These are phyloP conservation scores for Microcera coccophila DNA, from an alignment of 2,329 filamentous ascomycete genomes.

Conservation along the genomic window DNA sequence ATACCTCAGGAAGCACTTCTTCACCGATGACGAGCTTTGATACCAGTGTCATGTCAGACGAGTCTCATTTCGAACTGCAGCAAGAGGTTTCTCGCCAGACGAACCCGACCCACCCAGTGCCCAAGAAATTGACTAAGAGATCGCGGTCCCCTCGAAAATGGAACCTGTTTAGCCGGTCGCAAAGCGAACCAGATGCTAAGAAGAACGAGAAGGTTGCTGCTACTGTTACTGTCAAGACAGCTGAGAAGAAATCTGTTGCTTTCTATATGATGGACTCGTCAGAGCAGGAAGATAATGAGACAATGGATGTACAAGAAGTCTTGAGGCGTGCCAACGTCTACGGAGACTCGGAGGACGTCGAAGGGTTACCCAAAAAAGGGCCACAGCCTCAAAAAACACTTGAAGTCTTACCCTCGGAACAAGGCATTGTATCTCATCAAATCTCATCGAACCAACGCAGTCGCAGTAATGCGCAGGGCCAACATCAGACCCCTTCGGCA, in stretches of 20 bases:
- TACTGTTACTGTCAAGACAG: constrained; percentile 47
- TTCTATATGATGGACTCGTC: constrained; percentile 62
- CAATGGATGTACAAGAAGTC: constrained; percentile 40
- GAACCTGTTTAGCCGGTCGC: constrained; percentile 59
- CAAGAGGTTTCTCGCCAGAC: constrained; percentile 33
- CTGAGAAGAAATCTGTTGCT: constrained; percentile 50
- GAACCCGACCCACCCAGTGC: constrained; percentile 24
- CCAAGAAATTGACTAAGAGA: constrained; percentile 56
- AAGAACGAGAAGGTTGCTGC: constrained; percentile 43
- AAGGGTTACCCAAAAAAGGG: constrained; percentile 11
- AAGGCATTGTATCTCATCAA: not conserved
- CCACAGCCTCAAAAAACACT: constrained; percentile 8
- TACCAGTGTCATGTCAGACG: constrained; percentile 55
- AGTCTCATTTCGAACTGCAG: constrained; percentile 45
- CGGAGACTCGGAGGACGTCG: constrained; percentile 17
- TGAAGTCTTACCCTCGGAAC: constrained; percentile 12
- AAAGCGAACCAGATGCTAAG: constrained; percentile 40
- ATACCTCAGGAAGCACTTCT: constrained; percentile 41
- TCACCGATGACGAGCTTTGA: constrained; percentile 55
- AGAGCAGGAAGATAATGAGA: constrained; percentile 49
- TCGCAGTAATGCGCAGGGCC: not conserved
- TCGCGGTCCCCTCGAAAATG: constrained; percentile 56
- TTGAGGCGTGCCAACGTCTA: constrained; percentile 48
- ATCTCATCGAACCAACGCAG: not conserved
- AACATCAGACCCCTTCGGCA: constrained; percentile 6